Evolutionary conservation across 2,329 filamentous ascomycete species (phyloP).

Genomic region (Trichoderma atrobrunneum): DNA sequence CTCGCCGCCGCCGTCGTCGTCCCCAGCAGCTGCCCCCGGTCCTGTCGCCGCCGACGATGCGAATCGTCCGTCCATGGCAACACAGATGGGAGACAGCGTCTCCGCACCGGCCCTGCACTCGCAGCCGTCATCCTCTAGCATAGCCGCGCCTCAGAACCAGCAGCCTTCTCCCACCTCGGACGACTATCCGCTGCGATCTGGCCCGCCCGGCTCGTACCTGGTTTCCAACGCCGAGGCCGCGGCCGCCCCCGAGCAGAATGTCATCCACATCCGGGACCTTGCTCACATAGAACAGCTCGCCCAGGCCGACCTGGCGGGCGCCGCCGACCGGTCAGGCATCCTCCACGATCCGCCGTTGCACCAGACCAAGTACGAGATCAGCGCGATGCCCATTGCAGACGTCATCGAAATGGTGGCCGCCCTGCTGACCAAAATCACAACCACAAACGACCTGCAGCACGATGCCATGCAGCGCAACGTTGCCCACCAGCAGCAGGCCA

Average conservation of each 20-base stretch:
- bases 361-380: conserved; percentile 82
- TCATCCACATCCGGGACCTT: conserved; percentile 81
- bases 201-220: conserved; percentile 27
- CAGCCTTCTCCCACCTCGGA: conserved; percentile 39
- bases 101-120: conserved; percentile 26
- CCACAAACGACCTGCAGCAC: conserved; percentile 92
- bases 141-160: conserved; percentile 25
- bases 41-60: conserved; percentile 41
- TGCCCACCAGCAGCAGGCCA: conserved; percentile 56
- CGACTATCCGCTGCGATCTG: conserved; percentile 38
- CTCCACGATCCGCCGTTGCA: conserved; percentile 51
- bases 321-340: conserved; percentile 40
- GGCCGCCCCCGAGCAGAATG: conserved; percentile 41
- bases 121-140: conserved; percentile 1
- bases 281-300: conserved; percentile 89
- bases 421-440: conserved; percentile 92
- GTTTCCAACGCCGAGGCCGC: conserved; percentile 20
- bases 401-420: conserved; percentile 99
- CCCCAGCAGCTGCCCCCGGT: conserved; percentile 41
- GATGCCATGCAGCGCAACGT: conserved; percentile 78
- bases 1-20: conserved; percentile 54
- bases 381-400: conserved; percentile 92
- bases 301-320: conserved; percentile 64
- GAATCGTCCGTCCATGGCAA: conserved; percentile 49
- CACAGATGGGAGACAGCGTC: conserved; percentile 34